phyloP scores from a whole-genome alignment of 1,284 basidiomycete species.

The Malassezia globosa region DNA sequence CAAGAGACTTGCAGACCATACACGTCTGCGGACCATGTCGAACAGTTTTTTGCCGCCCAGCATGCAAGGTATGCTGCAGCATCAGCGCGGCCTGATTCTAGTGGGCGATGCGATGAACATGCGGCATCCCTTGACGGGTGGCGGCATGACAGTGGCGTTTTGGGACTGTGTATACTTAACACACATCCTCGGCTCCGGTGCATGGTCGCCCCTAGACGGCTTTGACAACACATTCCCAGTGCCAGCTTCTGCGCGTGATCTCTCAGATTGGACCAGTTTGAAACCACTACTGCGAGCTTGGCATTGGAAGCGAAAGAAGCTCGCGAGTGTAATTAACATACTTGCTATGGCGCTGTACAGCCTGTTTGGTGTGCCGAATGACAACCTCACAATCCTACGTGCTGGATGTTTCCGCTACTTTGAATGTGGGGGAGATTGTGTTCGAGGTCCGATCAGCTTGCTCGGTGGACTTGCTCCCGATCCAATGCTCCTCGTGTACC shows the following conservation, averaged over 20 bases:
- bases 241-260: conserved; percentile 16
- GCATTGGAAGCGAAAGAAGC: conserved; percentile 43
- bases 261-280: conserved; percentile 29
- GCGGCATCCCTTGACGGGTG: conserved; percentile 94
- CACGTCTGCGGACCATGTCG: conserved; percentile 65
- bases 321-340: conserved; percentile 44
- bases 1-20: conserved; percentile 27
- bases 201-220: conserved; percentile 27
- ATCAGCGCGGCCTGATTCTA: conserved; percentile 64
- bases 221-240: conserved; percentile 5
- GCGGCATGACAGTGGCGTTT: conserved; percentile 47
- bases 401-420: conserved; percentile 97
- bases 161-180: conserved; percentile 44
- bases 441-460: conserved; percentile 65
- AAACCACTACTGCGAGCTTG: conserved; percentile 30
- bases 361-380: conserved; percentile 51
- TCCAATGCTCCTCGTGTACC: conserved; percentile 66
- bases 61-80: conserved; percentile 58
- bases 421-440: conserved; percentile 76
- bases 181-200: conserved; percentile 28
- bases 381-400: conserved; percentile 67
- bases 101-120: conserved; percentile 97
- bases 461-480: conserved; percentile 57
- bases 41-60: conserved; percentile 83
- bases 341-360: conserved; percentile 45